Evolutionary conservation across 2,329 filamentous ascomycete species (phyloP).

Genomic region (Bimuria novae-zelandiae): DNA sequence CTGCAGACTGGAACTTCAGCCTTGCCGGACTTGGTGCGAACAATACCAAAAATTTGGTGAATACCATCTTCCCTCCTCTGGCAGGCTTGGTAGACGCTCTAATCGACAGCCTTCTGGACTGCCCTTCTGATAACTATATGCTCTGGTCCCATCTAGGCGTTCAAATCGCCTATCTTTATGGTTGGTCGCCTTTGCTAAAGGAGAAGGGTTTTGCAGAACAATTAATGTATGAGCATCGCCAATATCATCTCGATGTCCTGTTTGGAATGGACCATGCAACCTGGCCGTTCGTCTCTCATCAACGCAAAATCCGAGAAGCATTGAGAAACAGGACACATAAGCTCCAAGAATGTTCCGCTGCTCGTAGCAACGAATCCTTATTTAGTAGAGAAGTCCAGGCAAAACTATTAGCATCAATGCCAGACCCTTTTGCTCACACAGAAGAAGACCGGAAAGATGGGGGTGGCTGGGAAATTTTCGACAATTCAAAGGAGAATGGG

Average conservation of each 20-base stretch:
- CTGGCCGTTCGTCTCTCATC: constrained; percentile 10
- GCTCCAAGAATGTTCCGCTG: constrained; percentile 13
- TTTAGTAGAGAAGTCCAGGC: constrained; percentile 7
- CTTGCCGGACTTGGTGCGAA: not conserved
- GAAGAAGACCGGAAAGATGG: constrained; percentile 6
- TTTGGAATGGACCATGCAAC: constrained; percentile 13
- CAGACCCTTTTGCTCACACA: constrained; percentile 4
- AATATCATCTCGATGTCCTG: constrained; percentile 16
- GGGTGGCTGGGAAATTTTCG: constrained; percentile 7
- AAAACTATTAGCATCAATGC: constrained; percentile 10
- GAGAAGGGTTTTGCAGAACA: constrained; percentile 5
- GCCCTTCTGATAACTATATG: constrained; percentile 5
- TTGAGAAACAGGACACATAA: constrained; percentile 5
- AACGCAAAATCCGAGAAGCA: constrained; percentile 11
- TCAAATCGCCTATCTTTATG: constrained; percentile 12
- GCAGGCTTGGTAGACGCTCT: constrained; percentile 10
- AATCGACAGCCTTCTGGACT: constrained; percentile 12
- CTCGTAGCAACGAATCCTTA: constrained; percentile 10
- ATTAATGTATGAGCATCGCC: constrained; percentile 14
- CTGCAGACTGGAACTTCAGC: constrained; percentile 14
- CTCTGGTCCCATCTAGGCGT: constrained; percentile 2
- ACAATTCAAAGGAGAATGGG: constrained; percentile 4
- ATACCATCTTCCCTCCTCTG: constrained; percentile 9
- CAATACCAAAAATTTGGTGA: not conserved
- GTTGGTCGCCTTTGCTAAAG: constrained; percentile 3